Conservation (phyloP, 441 rosid species). For the Hura crepitans region DNA sequence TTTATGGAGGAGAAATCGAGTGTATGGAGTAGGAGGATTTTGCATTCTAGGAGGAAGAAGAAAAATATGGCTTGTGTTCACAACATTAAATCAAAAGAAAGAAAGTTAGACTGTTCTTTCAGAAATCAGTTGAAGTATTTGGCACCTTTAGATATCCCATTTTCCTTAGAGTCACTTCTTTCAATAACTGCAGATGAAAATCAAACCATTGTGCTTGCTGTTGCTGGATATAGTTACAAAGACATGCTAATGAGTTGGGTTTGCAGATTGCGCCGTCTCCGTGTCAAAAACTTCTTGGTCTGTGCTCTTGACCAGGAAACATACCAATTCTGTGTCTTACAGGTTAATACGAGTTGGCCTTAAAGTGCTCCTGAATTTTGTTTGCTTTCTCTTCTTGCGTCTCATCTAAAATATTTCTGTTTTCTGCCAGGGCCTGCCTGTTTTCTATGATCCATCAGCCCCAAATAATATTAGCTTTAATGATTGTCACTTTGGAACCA, state of each 20-base stretch:
- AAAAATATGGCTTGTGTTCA: conserved; percentile 46
- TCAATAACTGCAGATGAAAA: conserved; percentile 57
- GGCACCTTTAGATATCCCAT: conserved; percentile 43
- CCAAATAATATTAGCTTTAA: conserved; percentile 77
- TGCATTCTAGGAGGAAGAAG: conserved; percentile 38
- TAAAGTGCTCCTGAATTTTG: conserved; percentile 14
- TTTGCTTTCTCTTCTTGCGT: conserved; percentile 5
- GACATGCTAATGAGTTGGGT: conserved; percentile 98
- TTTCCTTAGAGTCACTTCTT: conserved; percentile 71
- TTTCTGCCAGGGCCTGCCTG: conserved; percentile 68
- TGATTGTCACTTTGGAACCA: conserved; percentile 88
- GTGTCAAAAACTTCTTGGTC: conserved; percentile 64
- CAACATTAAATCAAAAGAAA: conserved; percentile 31
- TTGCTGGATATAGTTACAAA: conserved; percentile 89
- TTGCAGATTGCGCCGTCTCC: conserved; percentile 70
- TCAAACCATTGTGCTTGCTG: conserved; percentile 64
- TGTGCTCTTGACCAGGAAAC: conserved; percentile 89
- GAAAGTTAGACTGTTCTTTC: conserved; percentile 30
- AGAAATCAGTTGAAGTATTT: conserved; percentile 34
- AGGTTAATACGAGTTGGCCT: conserved; percentile 42
- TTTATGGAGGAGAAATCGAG: conserved; percentile 25
- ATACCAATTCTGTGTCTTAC: conserved; percentile 62
- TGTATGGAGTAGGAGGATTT: conserved; percentile 31
- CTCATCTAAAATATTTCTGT: conserved; percentile 19
- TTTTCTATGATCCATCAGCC: conserved; percentile 69